phyloP scores from a whole-genome alignment of 2,329 filamentous ascomycete species.

The Ophiobolus disseminans region DNA sequence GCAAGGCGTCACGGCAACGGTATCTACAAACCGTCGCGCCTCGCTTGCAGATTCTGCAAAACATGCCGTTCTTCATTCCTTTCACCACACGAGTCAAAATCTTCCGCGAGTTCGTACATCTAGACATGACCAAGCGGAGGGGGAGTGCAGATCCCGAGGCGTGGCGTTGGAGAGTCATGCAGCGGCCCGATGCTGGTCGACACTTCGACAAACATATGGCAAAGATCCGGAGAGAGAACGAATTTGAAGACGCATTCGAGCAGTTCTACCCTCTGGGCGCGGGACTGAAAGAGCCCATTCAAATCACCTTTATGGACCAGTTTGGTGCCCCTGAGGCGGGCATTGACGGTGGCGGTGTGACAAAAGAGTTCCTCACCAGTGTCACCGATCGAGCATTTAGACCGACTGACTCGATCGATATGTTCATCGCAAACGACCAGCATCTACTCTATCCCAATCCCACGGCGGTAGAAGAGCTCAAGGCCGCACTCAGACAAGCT shows the following conservation, averaged over 20 bases:
- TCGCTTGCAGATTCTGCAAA: conserved; percentile 86
- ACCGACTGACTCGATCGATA: conserved; percentile 58
- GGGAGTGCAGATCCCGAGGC: conserved; percentile 75
- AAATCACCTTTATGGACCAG: conserved; percentile 94
- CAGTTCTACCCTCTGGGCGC: conserved; percentile 84
- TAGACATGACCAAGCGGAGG: conserved; percentile 78
- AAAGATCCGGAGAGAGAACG: conserved; percentile 75
- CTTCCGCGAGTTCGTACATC: conserved; percentile 87
- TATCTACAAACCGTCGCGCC: conserved; percentile 82
- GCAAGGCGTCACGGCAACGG: conserved; percentile 71
- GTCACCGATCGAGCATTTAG: conserved; percentile 85
- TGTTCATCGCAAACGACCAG: conserved; percentile 85
- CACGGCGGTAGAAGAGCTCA: conserved; percentile 72
- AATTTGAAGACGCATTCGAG: conserved; percentile 86
- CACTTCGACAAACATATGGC: conserved; percentile 68
- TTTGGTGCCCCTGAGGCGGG: conserved; percentile 88
- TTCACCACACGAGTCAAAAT: conserved; percentile 91
- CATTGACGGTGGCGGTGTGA: conserved; percentile 95
- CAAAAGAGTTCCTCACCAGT: conserved; percentile 93
- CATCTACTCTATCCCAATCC: conserved; percentile 92
- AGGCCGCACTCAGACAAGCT: conserved; percentile 62
- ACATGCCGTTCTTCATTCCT: conserved; percentile 96
- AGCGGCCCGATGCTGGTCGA: conserved; percentile 39
- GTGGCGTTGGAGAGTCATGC: conserved; percentile 69
- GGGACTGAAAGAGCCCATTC: conserved; percentile 89